A percentile compares a stretch with the other conserved stretches of the same genome.
Evolutionary conservation across 148 eudicot genomes (phyloP).

Genomic region (Fagopyrum esculentum): DNA sequence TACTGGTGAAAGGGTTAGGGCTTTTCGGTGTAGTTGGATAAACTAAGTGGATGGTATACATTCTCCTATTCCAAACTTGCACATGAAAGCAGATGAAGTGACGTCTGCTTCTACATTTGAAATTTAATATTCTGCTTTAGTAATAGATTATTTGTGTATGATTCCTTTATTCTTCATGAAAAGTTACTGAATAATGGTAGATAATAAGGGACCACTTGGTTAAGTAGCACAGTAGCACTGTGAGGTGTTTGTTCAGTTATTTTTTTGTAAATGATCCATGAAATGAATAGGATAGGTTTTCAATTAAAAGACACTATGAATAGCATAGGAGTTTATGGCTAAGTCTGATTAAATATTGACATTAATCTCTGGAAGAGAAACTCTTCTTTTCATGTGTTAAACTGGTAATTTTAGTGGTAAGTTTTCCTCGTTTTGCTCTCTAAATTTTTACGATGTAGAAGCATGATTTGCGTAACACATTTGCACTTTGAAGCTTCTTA

Average conservation of each 20-base stretch:
- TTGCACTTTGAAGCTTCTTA: not conserved
- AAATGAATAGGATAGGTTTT: not conserved
- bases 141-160: not conserved
- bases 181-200: not conserved
- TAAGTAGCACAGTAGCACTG: not conserved
- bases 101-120: not conserved
- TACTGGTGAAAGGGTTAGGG: not conserved
- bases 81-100: not conserved
- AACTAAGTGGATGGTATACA: not conserved
- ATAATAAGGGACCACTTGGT: not conserved
- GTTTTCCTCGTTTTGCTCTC: not conserved
- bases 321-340: not conserved
- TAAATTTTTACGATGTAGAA: not conserved
- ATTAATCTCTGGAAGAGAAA: not conserved
- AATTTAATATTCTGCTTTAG: not conserved
- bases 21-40: not conserved
- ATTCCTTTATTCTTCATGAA: not conserved
- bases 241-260: not conserved
- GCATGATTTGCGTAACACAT: not conserved
- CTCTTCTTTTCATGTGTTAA: not conserved
- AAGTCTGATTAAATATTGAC: not conserved
- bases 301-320: not conserved
- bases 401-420: not conserved
- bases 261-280: not conserved
- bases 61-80: not conserved